phyloP scores from a whole-genome alignment of 371 early-diverging fungal genomes.

The Syncephalastrum racemosum region DNA sequence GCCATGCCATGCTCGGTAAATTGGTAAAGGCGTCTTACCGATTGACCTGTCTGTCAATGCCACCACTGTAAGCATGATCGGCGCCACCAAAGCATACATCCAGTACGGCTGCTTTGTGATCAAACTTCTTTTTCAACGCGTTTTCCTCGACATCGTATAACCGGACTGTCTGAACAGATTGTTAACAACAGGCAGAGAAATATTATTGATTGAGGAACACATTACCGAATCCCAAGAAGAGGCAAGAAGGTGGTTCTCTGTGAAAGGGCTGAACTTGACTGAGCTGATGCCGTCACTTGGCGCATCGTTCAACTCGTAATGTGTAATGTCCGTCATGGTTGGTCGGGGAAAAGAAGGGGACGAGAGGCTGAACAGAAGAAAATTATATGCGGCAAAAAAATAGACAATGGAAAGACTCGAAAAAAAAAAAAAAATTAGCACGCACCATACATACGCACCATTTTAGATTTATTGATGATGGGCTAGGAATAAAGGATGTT shows the following conservation, averaged over 20 bases:
- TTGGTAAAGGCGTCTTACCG: constrained; percentile 47
- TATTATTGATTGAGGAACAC: not conserved
- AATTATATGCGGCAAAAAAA: constrained; percentile 1
- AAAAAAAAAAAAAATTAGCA: too few species aligned
- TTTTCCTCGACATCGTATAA: constrained; percentile 78
- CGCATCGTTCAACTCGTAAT: constrained; percentile 75
- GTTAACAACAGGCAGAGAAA: not conserved
- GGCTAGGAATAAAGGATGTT: constrained; percentile 21
- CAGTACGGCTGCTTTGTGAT: constrained; percentile 71
- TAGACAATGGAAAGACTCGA: not conserved
- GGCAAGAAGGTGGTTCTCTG: constrained; percentile 65
- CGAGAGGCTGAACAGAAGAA: constrained; percentile 1
- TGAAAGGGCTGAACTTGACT: constrained; percentile 67
- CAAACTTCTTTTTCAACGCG: constrained; percentile 50
- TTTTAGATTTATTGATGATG: constrained; percentile 1
- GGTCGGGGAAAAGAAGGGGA: too few species aligned
- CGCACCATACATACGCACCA: too few species aligned
- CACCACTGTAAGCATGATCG: constrained; percentile 63
- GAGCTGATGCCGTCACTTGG: constrained; percentile 88
- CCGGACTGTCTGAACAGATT: constrained; percentile 60
- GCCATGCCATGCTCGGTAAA: too few species aligned
- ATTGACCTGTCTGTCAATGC: constrained; percentile 65
- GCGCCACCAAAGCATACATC: constrained; percentile 68
- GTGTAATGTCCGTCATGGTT: constrained; percentile 10
- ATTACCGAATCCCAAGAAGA: constrained; percentile 90